Percentiles rank a stretch among this genome's conserved stretches.
Evolutionary conservation across 179 eudicot genomes (phyloP).

Genomic region (Spergularia azorica): DNA sequence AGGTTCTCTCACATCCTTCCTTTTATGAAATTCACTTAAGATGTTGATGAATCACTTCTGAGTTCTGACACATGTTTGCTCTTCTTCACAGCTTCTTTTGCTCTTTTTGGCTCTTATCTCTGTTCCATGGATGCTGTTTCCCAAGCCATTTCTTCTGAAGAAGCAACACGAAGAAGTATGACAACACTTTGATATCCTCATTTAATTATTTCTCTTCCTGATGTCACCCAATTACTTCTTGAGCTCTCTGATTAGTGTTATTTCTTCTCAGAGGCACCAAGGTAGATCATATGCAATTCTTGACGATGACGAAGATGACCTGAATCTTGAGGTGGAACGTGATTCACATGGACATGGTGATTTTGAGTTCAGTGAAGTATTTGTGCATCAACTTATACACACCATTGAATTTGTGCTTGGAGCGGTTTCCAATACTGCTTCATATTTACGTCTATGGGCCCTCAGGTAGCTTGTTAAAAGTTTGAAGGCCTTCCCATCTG

Average conservation of each 20-base stretch:
- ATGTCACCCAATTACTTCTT: neutral
- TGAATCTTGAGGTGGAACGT: conserved; percentile 49
- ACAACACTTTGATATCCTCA: neutral
- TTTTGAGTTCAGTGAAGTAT: conserved; percentile 71
- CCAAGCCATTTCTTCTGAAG: conserved; percentile 82
- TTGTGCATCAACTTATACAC: conserved; percentile 81
- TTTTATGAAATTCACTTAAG: neutral
- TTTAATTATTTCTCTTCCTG: neutral
- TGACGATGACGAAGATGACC: conserved; percentile 41
- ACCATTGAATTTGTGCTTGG: conserved; percentile 83
- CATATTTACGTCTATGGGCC: conserved; percentile 81
- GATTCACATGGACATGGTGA: conserved; percentile 65
- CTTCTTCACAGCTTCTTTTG: conserved; percentile 49
- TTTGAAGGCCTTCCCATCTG: conserved; percentile 6
- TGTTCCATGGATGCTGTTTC: conserved; percentile 86
- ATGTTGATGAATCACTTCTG: conserved; percentile 15
- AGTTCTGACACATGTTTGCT: neutral
- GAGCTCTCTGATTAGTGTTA: neutral
- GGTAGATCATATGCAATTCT: conserved; percentile 57
- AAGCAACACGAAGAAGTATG: conserved; percentile 73
- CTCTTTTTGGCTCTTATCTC: conserved; percentile 63
- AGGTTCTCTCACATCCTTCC: conserved; percentile 42
- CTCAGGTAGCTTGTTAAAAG: conserved; percentile 50
- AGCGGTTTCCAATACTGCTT: conserved; percentile 86
- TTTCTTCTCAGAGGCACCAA: conserved; percentile 58